Conservation (phyloP, 1,139 yeast species). For the Starmera stellimalicola region DNA sequence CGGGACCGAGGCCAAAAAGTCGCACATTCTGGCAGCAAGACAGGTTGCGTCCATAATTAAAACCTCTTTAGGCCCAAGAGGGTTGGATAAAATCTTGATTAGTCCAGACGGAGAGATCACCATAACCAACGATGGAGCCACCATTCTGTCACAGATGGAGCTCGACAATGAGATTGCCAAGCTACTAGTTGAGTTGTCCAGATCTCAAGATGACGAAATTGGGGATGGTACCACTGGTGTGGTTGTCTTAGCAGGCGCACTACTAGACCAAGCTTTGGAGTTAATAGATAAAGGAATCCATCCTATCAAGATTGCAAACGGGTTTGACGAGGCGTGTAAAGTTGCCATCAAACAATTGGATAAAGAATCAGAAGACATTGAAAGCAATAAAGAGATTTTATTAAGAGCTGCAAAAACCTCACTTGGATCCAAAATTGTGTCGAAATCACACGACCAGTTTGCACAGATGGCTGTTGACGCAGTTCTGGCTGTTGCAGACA, state of each 20-base stretch:
- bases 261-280: slow-evolving; percentile 89
- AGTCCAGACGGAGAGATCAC: slow-evolving; percentile 96
- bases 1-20: slow-evolving; percentile 91
- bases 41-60: slow-evolving; percentile 89
- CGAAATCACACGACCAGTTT: slow-evolving; percentile 87
- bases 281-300: slow-evolving; percentile 95
- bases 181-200: slow-evolving; percentile 84
- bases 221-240: slow-evolving; percentile 99
- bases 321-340: slow-evolving; percentile 94
- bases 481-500: slow-evolving; percentile 85
- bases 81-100: slow-evolving; percentile 91
- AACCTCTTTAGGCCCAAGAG: slow-evolving; percentile 94
- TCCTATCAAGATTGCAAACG: slow-evolving; percentile 94
- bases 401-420: slow-evolving; percentile 92
- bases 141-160: slow-evolving; percentile 93
- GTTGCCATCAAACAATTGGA: slow-evolving; percentile 78
- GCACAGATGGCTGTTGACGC: slow-evolving; percentile 98
- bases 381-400: slow-evolving; percentile 40
- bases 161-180: slow-evolving; percentile 94
- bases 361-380: slow-evolving; percentile 44
- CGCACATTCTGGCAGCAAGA: slow-evolving; percentile 92
- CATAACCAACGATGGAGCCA: slow-evolving; percentile 97
- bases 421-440: slow-evolving; percentile 90
- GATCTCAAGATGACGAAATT: slow-evolving; percentile 96
- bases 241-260: slow-evolving; percentile 90